These are phyloP conservation scores for Aureobasidium melanogenum DNA, from an alignment of 2,329 filamentous ascomycete genomes.

Conservation along the genomic window DNA sequence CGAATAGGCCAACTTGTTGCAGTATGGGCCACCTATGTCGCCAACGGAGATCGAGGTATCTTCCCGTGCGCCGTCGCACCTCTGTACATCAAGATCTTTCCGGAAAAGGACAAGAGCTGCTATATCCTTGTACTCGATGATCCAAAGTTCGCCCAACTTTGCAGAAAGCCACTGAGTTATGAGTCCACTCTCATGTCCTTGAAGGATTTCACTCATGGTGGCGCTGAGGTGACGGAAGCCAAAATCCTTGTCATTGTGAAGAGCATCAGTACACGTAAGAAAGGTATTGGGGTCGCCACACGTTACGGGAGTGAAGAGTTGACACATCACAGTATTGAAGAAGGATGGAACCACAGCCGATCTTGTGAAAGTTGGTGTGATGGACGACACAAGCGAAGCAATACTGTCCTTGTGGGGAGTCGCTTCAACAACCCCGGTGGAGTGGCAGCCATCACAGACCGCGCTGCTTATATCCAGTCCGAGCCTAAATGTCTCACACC, in stretches of 20 bases:
- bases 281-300: constrained; percentile 24
- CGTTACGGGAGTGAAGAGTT: neutral
- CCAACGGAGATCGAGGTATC: constrained; percentile 34
- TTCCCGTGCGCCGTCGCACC: constrained; percentile 37
- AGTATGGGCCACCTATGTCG: constrained; percentile 49
- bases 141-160: constrained; percentile 34
- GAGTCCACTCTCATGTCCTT: constrained; percentile 45
- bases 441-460: constrained; percentile 41
- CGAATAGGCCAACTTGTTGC: constrained; percentile 47
- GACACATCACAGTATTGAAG: constrained; percentile 33
- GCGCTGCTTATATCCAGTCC: constrained; percentile 44
- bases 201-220: constrained; percentile 45
- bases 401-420: constrained; percentile 48
- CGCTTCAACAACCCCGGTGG: constrained; percentile 30
- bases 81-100: constrained; percentile 49
- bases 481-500: constrained; percentile 27
- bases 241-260: constrained; percentile 51
- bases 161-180: constrained; percentile 40
- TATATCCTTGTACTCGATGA: constrained; percentile 47
- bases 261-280: constrained; percentile 45
- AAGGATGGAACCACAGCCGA: constrained; percentile 38
- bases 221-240: constrained; percentile 43
- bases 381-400: constrained; percentile 49
- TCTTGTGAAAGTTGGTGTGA: constrained; percentile 43
- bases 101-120: constrained; percentile 45